Base-by-base conservation (phyloP, 2,329 filamentous ascomycete genomes). In the Neopestalotiopsis rosae region DNA sequence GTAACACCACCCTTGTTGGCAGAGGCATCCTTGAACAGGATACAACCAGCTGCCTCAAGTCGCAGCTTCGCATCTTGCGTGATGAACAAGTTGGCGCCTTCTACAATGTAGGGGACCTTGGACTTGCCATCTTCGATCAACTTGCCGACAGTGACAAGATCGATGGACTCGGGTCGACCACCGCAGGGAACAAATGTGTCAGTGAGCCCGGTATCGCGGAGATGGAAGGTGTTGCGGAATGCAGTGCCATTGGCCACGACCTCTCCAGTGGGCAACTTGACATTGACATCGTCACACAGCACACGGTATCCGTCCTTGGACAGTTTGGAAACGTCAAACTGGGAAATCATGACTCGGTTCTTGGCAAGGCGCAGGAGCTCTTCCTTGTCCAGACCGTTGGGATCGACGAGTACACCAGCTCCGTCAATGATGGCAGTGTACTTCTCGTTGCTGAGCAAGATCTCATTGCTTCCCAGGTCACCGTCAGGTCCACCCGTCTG, bases 1-100 rank as follows among this genome's bases (percentile, higher is more conserved):
- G 96, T 99, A 61, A 99, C 96, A 80, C 96, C 96, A 73, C 96
- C 96, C 87, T 99, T 99, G 89, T 99, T 99, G 68, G 95, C 95
- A 49, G 94, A 97, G 5, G 96, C 96, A 81, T 99, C 96, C 85
- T 99, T 99, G 91, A 94, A 98, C 56, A 99, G 83, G 75, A 98
- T 90, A 78, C 94, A 97, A 70, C 96, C 96, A n/a, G 95, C 95
- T 75, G 94, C 92, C 84, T 99, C 96, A 14, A 99, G 90, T 30
- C 94, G 93, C 67, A 98, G 88, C 85, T 98, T 98, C 75, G 95
- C 95, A 76, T 99, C 96, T 82, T 99, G 96, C 0, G 96, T 98
- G 83, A 99, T 97, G 88, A 99, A 99, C 67, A 99, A 87, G 81
- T 98, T 99, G 81, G 96, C 96, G 66, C 96, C 96, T 83, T 99